Percentiles rank a stretch among this genome's conserved stretches.
Evolutionary conservation across 129 eudicot species (phyloP).

Genomic region (Lactuca sativa): DNA sequence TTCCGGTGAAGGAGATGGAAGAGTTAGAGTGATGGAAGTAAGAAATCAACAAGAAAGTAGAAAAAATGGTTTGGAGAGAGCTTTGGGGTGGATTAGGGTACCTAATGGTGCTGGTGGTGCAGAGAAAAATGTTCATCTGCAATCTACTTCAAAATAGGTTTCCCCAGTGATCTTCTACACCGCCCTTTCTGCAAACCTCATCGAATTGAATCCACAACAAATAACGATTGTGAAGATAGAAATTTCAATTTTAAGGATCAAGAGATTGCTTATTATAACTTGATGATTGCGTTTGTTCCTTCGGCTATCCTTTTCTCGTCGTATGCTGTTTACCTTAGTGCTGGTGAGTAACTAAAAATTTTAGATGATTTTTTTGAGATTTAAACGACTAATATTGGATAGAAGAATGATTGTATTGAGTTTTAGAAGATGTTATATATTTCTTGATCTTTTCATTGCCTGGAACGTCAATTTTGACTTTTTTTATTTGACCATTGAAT

Average conservation of each 20-base stretch:
- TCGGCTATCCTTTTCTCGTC: constrained; percentile 15
- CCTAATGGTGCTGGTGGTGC: constrained; percentile 66
- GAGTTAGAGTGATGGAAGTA: constrained; percentile 59
- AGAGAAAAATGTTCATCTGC: too few species aligned
- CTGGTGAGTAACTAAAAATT: not conserved
- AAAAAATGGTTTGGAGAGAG: constrained; percentile 59
- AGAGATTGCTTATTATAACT: constrained; percentile 56
- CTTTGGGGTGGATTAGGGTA: constrained; percentile 76
- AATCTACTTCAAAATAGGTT: constrained; percentile 23
- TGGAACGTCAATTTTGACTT: too few species aligned
- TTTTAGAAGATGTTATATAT: not conserved
- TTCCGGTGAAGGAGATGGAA: constrained; percentile 46
- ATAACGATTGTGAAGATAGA: not conserved
- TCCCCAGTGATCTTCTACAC: constrained; percentile 34
- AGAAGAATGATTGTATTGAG: not conserved
- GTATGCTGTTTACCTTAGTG: constrained; percentile 14
- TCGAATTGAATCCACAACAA: constrained; percentile 25
- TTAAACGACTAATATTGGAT: too few species aligned
- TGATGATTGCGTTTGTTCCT: constrained; percentile 75
- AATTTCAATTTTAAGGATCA: constrained; percentile 39
- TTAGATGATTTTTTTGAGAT: not conserved
- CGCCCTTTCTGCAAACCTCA: constrained; percentile 56
- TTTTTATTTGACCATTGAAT: too few species aligned
- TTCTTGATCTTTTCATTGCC: too few species aligned
- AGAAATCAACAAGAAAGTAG: constrained; percentile 58